phyloP scores from a whole-genome alignment of 805 yeast species.

The Blastobotrys americana region DNA sequence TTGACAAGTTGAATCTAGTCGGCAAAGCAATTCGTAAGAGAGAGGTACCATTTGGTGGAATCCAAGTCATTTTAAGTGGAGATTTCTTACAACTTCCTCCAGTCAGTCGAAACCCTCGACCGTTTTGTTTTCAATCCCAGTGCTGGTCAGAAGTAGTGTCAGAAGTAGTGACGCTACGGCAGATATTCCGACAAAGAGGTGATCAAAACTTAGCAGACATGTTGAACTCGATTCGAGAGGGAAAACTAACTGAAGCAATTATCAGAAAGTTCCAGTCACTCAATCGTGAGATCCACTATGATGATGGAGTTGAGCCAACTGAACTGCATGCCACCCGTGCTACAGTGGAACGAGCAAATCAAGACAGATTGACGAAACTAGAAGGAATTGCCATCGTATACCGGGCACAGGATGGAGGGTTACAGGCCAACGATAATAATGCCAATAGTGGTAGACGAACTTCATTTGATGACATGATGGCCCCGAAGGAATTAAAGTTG shows the following conservation, averaged over 20 bases:
- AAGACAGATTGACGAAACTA: slow-evolving; percentile 41
- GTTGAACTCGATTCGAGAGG: slow-evolving; percentile 74
- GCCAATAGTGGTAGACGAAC: slow-evolving; percentile 18
- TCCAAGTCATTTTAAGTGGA: slow-evolving; percentile 82
- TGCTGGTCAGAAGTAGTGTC: slow-evolving; percentile 63
- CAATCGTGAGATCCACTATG: slow-evolving; percentile 44
- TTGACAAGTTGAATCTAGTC: slow-evolving; percentile 63
- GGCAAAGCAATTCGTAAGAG: slow-evolving; percentile 52
- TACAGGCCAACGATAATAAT: not conserved
- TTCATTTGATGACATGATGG: slow-evolving; percentile 57
- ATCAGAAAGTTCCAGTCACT: slow-evolving; percentile 43
- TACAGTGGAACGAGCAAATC: slow-evolving; percentile 77
- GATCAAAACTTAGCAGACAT: slow-evolving; percentile 68
- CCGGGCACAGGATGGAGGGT: slow-evolving; percentile 39
- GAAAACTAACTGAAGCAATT: slow-evolving; percentile 48
- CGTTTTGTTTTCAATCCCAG: slow-evolving; percentile 58
- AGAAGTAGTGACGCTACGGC: slow-evolving; percentile 57
- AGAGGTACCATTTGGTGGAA: slow-evolving; percentile 79
- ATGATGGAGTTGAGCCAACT: slow-evolving; percentile 82
- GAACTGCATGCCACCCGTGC: slow-evolving; percentile 77
- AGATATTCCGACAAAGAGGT: slow-evolving; percentile 74
- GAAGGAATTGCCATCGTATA: slow-evolving; percentile 42
- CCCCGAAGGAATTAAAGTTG: slow-evolving; percentile 52
- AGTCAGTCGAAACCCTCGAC: slow-evolving; percentile 34
- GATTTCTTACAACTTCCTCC: slow-evolving; percentile 97